These are phyloP conservation scores for Mycena galopus DNA, from an alignment of 768 basidiomycete species.

Conservation along the genomic window DNA sequence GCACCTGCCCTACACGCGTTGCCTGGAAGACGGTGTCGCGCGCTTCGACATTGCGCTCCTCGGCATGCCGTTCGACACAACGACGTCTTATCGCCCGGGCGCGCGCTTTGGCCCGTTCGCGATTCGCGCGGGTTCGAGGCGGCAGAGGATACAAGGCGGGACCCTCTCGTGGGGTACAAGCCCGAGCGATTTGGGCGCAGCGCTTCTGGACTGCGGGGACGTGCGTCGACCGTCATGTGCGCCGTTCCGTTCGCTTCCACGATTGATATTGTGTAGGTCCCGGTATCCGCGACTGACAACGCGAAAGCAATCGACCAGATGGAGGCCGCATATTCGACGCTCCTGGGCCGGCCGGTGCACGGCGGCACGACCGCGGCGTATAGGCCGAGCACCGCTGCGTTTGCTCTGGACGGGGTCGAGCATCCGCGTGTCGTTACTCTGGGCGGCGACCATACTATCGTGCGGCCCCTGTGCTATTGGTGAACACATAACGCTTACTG, in stretches of 20 bases:
- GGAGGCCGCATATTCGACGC: constrained; percentile 72
- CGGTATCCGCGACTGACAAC: constrained; percentile 71
- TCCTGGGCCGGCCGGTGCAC: constrained; percentile 63
- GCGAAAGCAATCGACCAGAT: constrained; percentile 74
- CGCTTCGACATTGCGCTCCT: constrained; percentile 70
- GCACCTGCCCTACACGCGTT: constrained; percentile 67
- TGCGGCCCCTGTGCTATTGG: constrained; percentile 34
- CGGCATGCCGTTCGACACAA: constrained; percentile 71
- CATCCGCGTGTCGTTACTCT: constrained; percentile 75
- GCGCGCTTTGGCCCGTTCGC: constrained; percentile 76
- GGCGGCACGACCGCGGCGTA: constrained; percentile 39
- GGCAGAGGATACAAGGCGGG: constrained; percentile 58
- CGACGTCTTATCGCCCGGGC: constrained; percentile 60
- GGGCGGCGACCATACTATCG: constrained; percentile 83
- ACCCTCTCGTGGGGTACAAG: constrained; percentile 64
- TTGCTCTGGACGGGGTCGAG: constrained; percentile 66
- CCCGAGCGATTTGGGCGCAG: constrained; percentile 58
- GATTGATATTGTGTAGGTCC: constrained; percentile 55
- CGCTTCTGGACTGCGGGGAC: constrained; percentile 74
- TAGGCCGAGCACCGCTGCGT: constrained; percentile 43
- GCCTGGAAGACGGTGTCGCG: constrained; percentile 35
- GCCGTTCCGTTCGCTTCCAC: constrained; percentile 36
- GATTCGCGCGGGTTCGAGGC: constrained; percentile 68
- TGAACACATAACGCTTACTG: not conserved
- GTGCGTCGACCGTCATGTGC: constrained; percentile 43